Percentiles rank a stretch among this genome's conserved stretches.
Evolutionary conservation across 2,329 filamentous ascomycete genomes (phyloP).

Genomic region (Neonectria faginata): DNA sequence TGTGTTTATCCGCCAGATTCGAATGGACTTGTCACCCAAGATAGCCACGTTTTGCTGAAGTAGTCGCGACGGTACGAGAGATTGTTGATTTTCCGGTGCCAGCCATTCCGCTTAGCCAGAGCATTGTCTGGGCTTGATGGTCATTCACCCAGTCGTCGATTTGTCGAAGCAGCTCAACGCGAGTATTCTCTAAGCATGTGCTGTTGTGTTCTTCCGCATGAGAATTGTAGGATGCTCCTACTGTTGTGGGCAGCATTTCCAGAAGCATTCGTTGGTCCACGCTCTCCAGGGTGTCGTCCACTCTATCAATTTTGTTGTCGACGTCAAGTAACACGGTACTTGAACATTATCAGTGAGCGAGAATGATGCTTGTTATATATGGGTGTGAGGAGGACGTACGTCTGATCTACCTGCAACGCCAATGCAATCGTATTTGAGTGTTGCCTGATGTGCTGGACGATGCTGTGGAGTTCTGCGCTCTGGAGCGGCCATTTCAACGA

Average conservation of each 20-base stretch:
- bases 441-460: too few relatives aligned
- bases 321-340: too few relatives aligned
- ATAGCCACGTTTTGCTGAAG: background rate
- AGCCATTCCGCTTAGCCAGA: constrained; percentile 55
- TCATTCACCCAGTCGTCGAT: constrained; percentile 48
- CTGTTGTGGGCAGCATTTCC: constrained; percentile 28
- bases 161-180: constrained; percentile 46
- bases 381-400: too few relatives aligned
- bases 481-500: too few relatives aligned
- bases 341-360: too few relatives aligned
- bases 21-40: constrained; percentile 33
- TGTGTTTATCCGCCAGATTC: constrained; percentile 16
- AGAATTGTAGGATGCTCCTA: constrained; percentile 49
- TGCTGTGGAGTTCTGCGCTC: too few relatives aligned
- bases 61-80: constrained; percentile 47
- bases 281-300: too few relatives aligned
- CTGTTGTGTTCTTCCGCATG: constrained; percentile 47
- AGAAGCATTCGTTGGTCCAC: constrained; percentile 23
- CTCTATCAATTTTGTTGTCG: too few relatives aligned
- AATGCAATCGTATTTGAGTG: too few relatives aligned
- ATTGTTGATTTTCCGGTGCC: constrained; percentile 57
- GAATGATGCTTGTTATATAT: too few relatives aligned
- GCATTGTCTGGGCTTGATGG: constrained; percentile 41
- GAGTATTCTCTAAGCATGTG: constrained; percentile 47
- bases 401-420: too few relatives aligned